phyloP scores from a whole-genome alignment of 345 rosid genomes.

The Citrus reticulata region DNA sequence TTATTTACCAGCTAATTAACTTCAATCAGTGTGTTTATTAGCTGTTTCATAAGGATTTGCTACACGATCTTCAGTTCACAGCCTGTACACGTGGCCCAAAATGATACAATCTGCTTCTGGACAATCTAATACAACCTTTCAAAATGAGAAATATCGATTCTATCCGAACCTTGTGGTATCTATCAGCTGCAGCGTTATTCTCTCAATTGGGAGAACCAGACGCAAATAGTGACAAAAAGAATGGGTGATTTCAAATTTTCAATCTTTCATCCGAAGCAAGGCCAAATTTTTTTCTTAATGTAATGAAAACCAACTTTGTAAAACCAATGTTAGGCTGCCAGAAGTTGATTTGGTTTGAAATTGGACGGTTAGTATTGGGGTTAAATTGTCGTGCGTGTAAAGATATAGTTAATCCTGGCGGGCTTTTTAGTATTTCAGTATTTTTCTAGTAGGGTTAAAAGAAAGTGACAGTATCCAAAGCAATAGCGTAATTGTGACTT shows the following conservation, averaged over 20 bases:
- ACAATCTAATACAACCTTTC: neutral
- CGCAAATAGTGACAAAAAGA: neutral
- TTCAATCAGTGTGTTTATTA: neutral
- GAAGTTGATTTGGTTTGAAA: neutral
- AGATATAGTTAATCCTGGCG: too few species aligned
- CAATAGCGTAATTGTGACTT: neutral
- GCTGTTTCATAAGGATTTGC: neutral
- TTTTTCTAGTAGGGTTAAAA: neutral
- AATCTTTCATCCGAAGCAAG: neutral
- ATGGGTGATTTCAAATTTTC: neutral
- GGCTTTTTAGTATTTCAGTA: neutral
- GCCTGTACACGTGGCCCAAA: neutral
- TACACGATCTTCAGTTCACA: neutral
- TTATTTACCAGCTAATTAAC: neutral
- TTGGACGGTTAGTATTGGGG: neutral
- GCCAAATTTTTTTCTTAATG: neutral
- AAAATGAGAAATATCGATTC: neutral
- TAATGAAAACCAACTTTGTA: neutral
- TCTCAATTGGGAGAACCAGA: neutral
- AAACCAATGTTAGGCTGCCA: too few species aligned
- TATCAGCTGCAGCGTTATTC: neutral
- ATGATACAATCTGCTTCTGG: neutral
- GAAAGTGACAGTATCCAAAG: neutral
- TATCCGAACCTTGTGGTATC: conserved; percentile 8
- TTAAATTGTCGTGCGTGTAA: neutral